These are phyloP conservation scores for Boletus pseudopeckii DNA, from an alignment of 768 basidiomycete genomes.

Conservation along the genomic window DNA sequence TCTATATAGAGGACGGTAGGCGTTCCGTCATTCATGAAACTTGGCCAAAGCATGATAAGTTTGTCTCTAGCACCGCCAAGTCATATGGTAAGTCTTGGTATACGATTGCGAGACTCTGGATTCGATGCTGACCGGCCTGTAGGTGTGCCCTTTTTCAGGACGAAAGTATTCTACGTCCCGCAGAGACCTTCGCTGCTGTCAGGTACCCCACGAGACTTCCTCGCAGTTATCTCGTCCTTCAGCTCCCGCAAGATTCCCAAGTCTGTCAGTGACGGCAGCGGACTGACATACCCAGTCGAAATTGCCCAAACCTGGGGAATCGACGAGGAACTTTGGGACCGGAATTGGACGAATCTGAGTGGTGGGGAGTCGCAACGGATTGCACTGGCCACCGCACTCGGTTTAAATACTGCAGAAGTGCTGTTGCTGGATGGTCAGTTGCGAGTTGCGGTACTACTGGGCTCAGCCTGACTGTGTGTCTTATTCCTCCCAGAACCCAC, in stretches of 20 bases:
- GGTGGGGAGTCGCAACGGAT: constrained; percentile 87
- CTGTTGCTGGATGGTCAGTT: constrained; percentile 73
- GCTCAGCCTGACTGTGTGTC: not conserved
- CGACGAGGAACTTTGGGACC: constrained; percentile 66
- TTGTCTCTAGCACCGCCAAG: constrained; percentile 43
- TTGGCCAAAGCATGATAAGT: not conserved
- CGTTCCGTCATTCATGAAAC: not conserved
- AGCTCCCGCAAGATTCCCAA: constrained; percentile 35
- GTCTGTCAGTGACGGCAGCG: constrained; percentile 23
- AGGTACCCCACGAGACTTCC: constrained; percentile 73
- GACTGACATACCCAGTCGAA: constrained; percentile 42
- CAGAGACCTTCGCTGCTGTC: constrained; percentile 86
- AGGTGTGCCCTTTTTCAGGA: constrained; percentile 79
- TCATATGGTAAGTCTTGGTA: constrained; percentile 40
- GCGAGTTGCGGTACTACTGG: constrained; percentile 17
- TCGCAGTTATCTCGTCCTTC: constrained; percentile 55
- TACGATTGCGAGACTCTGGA: not conserved
- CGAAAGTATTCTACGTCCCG: constrained; percentile 79
- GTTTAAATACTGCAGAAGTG: constrained; percentile 72
- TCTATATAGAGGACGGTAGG: constrained; percentile 64
- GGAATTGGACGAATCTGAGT: constrained; percentile 76
- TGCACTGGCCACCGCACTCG: constrained; percentile 71
- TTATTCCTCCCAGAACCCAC: constrained; percentile 66
- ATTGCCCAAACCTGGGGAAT: constrained; percentile 67
- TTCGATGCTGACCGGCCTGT: constrained; percentile 1